Evolutionary conservation across 1,284 basidiomycete species (phyloP).

Genomic region (Rhodofomes roseus): DNA sequence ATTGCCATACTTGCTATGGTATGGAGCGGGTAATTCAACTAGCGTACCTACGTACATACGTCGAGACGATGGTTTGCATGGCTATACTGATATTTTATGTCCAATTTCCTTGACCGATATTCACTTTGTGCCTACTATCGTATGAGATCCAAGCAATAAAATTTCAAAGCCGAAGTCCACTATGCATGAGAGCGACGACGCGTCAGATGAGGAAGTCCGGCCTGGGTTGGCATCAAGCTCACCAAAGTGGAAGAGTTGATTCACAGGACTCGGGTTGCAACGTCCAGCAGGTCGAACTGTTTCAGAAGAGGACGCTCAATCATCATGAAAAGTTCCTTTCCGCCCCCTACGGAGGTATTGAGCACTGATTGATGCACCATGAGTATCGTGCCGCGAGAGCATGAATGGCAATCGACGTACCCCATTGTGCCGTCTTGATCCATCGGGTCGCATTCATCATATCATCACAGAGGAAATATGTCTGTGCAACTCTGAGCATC

Average conservation of each 20-base stretch:
- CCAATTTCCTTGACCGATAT: too few species aligned
- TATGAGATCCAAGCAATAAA: too few species aligned
- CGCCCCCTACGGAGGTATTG: background rate
- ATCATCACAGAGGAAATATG: background rate
- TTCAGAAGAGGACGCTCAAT: background rate
- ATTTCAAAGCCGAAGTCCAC: too few species aligned
- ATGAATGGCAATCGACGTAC: background rate
- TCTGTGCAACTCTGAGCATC: background rate
- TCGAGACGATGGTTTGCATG: too few species aligned
- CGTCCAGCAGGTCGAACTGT: background rate
- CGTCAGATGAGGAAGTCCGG: too few species aligned
- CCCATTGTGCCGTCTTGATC: background rate
- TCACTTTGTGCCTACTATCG: too few species aligned
- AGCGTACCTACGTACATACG: too few species aligned
- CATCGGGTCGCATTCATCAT: background rate
- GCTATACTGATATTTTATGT: too few species aligned
- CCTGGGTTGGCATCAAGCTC: too few species aligned
- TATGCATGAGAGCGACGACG: too few species aligned
- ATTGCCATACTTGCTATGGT: background rate
- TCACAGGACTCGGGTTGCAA: background rate
- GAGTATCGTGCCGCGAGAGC: background rate
- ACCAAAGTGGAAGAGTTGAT: background rate
- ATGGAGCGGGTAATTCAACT: too few species aligned
- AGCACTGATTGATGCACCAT: background rate
- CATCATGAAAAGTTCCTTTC: background rate